A percentile compares a stretch with the other conserved stretches of the same genome.
Conservation (phyloP, 1,139 yeast species). For the Suhomyces wounanorum region DNA sequence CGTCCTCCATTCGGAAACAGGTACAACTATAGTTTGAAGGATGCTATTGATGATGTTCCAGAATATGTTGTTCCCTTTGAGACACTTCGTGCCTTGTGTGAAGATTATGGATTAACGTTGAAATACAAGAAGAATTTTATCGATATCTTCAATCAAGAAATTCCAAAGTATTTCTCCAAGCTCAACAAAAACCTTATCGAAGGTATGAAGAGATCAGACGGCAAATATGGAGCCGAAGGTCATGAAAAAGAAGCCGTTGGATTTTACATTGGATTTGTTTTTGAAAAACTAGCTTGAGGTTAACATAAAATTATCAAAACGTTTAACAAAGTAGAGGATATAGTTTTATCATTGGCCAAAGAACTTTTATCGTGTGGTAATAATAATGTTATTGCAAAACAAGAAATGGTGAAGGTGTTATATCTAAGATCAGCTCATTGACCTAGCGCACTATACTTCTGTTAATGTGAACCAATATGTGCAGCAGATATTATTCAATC, state of each 20-base stretch:
- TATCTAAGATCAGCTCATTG: background rate
- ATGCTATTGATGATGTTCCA: slow-evolving; percentile 95
- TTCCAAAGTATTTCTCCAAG: slow-evolving; percentile 61
- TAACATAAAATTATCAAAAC: no score
- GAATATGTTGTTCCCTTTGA: slow-evolving; percentile 98
- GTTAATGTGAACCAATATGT: background rate
- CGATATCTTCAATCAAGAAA: slow-evolving; percentile 79
- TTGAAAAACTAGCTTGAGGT: slow-evolving; percentile 51
- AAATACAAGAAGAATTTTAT: slow-evolving; percentile 76
- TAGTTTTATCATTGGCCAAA: no score
- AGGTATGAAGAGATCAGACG: slow-evolving; percentile 73
- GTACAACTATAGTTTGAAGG: slow-evolving; percentile 79
- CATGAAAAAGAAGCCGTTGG: slow-evolving; percentile 89
- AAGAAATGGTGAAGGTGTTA: background rate
- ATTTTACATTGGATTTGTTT: slow-evolving; percentile 78
- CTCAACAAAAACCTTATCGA: slow-evolving; percentile 67
- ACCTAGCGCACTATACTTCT: background rate
- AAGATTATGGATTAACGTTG: slow-evolving; percentile 76
- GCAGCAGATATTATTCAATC: background rate
- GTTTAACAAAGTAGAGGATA: no score
- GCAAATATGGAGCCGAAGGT: slow-evolving; percentile 84
- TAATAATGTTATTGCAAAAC: background rate
- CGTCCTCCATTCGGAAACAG: slow-evolving; percentile 80
- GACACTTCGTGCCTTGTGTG: slow-evolving; percentile 76
- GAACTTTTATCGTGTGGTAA: background rate